Conservation (phyloP, 192 early-diverging fungal species). For the Haplosporangium gracile region DNA sequence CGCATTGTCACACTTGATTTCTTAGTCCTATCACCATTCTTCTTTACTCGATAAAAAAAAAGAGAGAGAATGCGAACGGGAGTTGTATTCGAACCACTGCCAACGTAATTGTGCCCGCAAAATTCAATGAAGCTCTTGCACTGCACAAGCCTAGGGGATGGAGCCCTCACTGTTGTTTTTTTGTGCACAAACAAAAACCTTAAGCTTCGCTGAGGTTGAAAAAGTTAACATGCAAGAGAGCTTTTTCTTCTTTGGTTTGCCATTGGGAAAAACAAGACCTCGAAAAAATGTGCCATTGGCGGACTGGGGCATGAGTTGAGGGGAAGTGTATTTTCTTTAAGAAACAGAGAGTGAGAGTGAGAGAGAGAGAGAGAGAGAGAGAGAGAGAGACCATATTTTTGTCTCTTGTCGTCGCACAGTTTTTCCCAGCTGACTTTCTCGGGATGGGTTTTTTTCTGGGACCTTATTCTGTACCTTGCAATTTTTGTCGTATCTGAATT, state of each 20-base stretch:
- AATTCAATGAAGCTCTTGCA: too few species aligned
- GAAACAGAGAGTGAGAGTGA: background rate
- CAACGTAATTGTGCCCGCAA: too few species aligned
- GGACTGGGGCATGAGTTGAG: too few species aligned
- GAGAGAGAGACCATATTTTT: background rate
- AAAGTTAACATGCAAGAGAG: background rate
- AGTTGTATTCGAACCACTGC: too few species aligned
- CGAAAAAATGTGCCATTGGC: background rate
- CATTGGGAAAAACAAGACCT: background rate
- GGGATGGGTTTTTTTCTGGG: background rate
- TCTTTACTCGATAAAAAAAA: too few species aligned
- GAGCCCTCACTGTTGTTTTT: background rate
- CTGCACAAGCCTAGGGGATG: background rate
- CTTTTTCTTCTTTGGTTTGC: background rate
- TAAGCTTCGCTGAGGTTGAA: background rate
- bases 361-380: background rate
- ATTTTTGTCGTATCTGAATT: too few species aligned
- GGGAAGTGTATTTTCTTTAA: too few species aligned
- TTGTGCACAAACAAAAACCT: background rate
- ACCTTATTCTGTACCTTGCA: background rate
- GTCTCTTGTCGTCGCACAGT: background rate
- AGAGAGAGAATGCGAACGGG: too few species aligned
- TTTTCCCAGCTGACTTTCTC: background rate
- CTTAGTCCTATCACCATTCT: too few species aligned
- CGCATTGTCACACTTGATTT: too few species aligned